Evolutionary conservation across 108 stramenopile species (phyloP).

Genomic region (Nitzschia palea): DNA sequence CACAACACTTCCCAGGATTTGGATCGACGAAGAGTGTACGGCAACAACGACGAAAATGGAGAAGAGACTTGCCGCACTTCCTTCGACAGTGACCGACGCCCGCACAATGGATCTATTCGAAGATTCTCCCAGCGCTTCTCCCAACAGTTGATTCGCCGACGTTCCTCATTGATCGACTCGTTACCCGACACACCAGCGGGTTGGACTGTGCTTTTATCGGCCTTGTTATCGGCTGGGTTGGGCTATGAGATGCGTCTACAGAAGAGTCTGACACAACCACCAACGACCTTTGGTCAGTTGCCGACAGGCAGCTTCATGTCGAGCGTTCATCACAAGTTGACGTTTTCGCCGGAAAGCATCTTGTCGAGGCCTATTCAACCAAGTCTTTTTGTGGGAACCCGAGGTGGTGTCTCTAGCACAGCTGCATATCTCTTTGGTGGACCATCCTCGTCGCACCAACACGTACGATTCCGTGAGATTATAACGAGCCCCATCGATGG

Average conservation of each 20-base stretch:
- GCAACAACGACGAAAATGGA: neutral
- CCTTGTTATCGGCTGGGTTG: constrained; percentile 37
- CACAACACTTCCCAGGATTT: too few species aligned
- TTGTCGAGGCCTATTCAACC: constrained; percentile 65
- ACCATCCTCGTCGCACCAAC: constrained; percentile 26
- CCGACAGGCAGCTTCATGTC: constrained; percentile 18
- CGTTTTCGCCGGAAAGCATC: constrained; percentile 40
- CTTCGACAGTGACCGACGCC: neutral
- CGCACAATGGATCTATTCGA: constrained; percentile 19
- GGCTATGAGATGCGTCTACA: constrained; percentile 65
- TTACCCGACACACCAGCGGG: constrained; percentile 68
- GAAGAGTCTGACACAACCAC: constrained; percentile 52
- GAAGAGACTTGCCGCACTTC: neutral
- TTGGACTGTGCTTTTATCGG: constrained; percentile 58
- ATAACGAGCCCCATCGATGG: constrained; percentile 69
- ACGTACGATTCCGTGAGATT: constrained; percentile 62
- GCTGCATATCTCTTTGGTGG: constrained; percentile 71
- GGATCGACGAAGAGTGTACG: too few species aligned
- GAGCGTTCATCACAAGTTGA: constrained; percentile 30
- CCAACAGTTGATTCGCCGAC: constrained; percentile 27
- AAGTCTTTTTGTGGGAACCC: constrained; percentile 75
- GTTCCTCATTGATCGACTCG: constrained; percentile 43
- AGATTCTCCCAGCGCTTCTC: constrained; percentile 35
- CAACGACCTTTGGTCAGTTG: constrained; percentile 65
- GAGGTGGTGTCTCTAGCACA: constrained; percentile 59